These are phyloP conservation scores for Termitomyces bulborhizus DNA, from an alignment of 768 basidiomycete genomes.

Conservation along the genomic window DNA sequence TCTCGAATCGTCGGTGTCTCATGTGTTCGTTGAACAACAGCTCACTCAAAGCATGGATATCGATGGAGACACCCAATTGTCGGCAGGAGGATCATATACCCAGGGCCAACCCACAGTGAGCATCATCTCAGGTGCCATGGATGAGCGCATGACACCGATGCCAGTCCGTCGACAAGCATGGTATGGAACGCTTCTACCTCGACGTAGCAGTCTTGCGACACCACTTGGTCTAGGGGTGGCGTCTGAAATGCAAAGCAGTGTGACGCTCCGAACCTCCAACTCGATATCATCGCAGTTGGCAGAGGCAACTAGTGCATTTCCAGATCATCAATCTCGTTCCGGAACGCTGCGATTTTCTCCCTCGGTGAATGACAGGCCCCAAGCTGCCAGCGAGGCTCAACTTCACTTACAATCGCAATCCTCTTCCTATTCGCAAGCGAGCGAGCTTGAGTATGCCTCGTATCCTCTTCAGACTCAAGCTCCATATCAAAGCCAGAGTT, in stretches of 20 bases:
- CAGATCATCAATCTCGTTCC: constrained; percentile 18
- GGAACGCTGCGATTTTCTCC: constrained; percentile 20
- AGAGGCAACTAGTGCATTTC: neutral
- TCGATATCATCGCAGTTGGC: constrained; percentile 2
- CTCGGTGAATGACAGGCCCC: neutral
- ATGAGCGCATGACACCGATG: constrained; percentile 7
- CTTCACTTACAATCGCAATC: constrained; percentile 12
- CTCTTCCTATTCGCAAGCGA: constrained; percentile 13
- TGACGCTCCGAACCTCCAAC: neutral
- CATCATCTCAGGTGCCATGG: neutral
- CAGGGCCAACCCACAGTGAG: neutral
- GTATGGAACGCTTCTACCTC: constrained; percentile 23
- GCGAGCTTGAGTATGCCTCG: constrained; percentile 19
- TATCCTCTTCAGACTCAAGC: constrained; percentile 48
- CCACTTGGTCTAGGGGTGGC: neutral
- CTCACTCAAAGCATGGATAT: constrained; percentile 34
- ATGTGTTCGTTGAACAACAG: constrained; percentile 40
- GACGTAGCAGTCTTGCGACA: constrained; percentile 2
- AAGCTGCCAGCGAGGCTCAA: constrained; percentile 1
- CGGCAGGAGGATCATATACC: neutral
- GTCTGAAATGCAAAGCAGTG: neutral
- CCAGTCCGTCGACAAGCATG: constrained; percentile 23
- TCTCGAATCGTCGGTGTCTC: constrained; percentile 21
- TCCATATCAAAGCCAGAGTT: constrained; percentile 44
- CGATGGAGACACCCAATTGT: constrained; percentile 5